Base-by-base conservation (phyloP, 2,329 filamentous ascomycete genomes). In the Colletotrichum chlorophyti region DNA sequence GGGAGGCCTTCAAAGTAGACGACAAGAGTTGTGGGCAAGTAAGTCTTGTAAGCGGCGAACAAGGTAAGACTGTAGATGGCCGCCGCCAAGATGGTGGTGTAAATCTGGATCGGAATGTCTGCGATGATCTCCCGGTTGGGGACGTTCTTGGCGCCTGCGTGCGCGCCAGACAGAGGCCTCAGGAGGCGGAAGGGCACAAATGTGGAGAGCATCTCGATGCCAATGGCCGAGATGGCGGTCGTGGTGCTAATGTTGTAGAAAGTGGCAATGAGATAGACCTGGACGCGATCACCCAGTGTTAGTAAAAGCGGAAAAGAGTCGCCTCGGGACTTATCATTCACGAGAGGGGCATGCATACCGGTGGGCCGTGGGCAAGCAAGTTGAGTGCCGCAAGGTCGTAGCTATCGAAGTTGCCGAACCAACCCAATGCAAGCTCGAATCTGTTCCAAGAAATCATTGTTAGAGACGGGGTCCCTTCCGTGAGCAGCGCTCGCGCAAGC, bases 141-240 rank as follows among this genome's bases (percentile, higher is more conserved):
- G 24, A 84, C 76, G 26, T 53, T 59, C 40, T 77, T 70, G 23
- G 74, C 72, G 27, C 81, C 81, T 53, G 83, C 79, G 72, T 93
- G 91, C 15, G 84, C 80, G 34, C 79, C 78, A 32, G 88, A 87
- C 26, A 89, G 78, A 5, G 85, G 82, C 47, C 91, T 90, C 52
- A 96, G 79, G 38, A 95, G 81, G 59, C 83, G 80, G 73, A 96
- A 94, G 1, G 93, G 92, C 24, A 91, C 69, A 37, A 88, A 87
- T 37, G 86, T 85, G 3, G 91, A 85, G 58, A 88, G 66, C 49
- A 90, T 76, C 66, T 93, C 90, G 66, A 94, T 89, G 29, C 76
- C 71, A 47, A 92, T 81, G 31, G 85, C 85, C 34, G 83, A 76
- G 26, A 86, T 67, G 17, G 88, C 81, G 0, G 89, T 88, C 50